Conservation (phyloP, 306 rosid genomes). For the Quercus ilex region DNA sequence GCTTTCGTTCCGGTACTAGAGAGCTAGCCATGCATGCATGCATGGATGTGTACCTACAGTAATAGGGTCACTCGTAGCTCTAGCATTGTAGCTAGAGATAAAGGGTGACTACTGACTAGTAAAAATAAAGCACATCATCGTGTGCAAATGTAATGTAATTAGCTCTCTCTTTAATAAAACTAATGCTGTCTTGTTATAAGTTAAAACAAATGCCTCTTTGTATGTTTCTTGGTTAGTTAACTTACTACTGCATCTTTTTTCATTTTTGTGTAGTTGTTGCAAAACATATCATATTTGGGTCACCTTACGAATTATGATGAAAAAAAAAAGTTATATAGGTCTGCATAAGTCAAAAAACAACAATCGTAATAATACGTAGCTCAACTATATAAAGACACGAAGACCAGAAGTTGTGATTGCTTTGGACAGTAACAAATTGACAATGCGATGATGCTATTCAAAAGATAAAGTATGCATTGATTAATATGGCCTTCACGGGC, state of each 20-base stretch:
- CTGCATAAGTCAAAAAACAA: too few species aligned
- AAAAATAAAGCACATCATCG: neutral
- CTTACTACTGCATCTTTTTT: neutral
- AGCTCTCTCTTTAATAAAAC: neutral
- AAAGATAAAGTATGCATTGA: too few species aligned
- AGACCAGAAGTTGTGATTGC: too few species aligned
- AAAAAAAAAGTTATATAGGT: too few species aligned
- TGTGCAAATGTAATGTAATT: neutral
- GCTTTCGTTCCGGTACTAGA: neutral
- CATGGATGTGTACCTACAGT: neutral
- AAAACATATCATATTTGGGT: too few species aligned
- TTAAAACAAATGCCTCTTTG: neutral
- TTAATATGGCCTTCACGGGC: too few species aligned
- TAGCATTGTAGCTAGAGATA: neutral
- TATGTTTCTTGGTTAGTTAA: neutral
- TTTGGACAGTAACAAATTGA: too few species aligned
- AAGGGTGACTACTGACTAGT: neutral
- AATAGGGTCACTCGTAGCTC: neutral
- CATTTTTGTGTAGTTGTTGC: neutral
- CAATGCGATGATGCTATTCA: too few species aligned
- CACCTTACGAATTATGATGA: too few species aligned
- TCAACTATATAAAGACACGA: too few species aligned
- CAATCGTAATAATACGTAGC: too few species aligned
- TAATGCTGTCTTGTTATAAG: neutral
- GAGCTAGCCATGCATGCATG: neutral